Base-by-base conservation (phyloP, 2,329 filamentous ascomycete genomes). In the Penicillium expansum region DNA sequence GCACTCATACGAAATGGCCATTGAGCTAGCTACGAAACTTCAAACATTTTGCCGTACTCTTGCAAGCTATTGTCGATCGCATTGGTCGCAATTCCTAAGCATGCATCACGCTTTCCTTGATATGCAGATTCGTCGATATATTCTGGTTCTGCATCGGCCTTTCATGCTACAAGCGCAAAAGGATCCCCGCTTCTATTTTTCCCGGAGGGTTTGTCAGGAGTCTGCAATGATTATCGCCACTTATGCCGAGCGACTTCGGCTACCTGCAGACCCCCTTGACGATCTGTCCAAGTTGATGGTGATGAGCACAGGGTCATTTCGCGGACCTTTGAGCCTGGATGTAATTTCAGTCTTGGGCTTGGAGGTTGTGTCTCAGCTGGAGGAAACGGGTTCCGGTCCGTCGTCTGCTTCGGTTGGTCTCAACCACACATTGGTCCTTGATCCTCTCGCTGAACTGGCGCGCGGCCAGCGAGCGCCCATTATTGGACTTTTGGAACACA, bases 341-440 rank as follows among this genome's bases (percentile, higher is more conserved):
- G 53, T 66, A 22, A 62, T 67, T 29, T 53, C 59, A 11, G 53
- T 60, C 30, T 41, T 67, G 16, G 60, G 65, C 16, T 48, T 67
- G 11, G 66, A 69, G 48, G 48, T 67, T 24, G 50, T 62, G 32
- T 61, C 58, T n/a, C 66, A 69, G 38, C 48, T 67, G n/a, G 66
- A 64, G 48, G 66, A 69, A 47, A 55, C 53, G 29, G 43, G 22
- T 39, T 55, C 52, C 13, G 29, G 47, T 24, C 43, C 41, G 20
- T 27, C 45, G n/a, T 55, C 27, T 41, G 51, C 37, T 27, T 20
- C 35, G 22, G 18, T 33, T 29, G 49, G 38, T 24, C 33, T 27
- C 47, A 48, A 43, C 11, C 32, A 44, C 24, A 16, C 42, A 43
- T 54, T 45, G 32, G 42, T 35, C 39, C 24, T 29, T 18, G 59